Evolutionary conservation across 1,284 basidiomycete species (phyloP).

Genomic region (Marasmius sp.): DNA sequence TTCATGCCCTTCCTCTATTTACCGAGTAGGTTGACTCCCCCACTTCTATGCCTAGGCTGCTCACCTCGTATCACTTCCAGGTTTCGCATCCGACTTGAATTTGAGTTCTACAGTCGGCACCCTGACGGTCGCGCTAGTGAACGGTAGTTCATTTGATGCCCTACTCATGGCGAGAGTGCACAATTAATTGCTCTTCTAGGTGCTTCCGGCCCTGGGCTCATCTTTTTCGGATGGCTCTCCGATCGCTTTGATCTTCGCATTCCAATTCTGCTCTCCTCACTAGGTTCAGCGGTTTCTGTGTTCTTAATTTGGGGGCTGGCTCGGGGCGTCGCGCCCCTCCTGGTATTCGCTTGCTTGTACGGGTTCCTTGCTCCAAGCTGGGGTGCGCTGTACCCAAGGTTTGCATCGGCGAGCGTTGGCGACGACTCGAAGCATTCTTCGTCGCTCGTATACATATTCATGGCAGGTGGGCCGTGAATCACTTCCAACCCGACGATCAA

Average conservation of each 20-base stretch:
- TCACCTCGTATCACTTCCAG: neutral
- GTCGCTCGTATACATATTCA: slow-evolving; percentile 5
- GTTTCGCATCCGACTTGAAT: neutral
- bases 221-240: slow-evolving; percentile 10
- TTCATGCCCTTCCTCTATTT: slow-evolving; percentile 13
- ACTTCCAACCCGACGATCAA: neutral
- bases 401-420: neutral
- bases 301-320: slow-evolving; percentile 13
- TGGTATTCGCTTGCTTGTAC: slow-evolving; percentile 10
- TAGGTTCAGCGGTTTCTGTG: slow-evolving; percentile 10
- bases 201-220: slow-evolving; percentile 7
- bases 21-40: slow-evolving; percentile 4
- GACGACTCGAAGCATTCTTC: slow-evolving; percentile 2
- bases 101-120: neutral
- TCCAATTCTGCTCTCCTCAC: slow-evolving; percentile 7
- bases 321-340: neutral
- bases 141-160: neutral
- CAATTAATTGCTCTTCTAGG: neutral
- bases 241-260: slow-evolving; percentile 8
- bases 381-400: slow-evolving; percentile 9
- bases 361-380: slow-evolving; percentile 11
- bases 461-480: neutral
- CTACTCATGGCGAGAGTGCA: neutral
- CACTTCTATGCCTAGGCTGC: neutral
- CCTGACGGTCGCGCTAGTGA: neutral